Evolutionary conservation across 2,329 filamentous ascomycete species (phyloP), one percentile per base, ranked within the genome.

Genomic region (Penicillium sp.): DNA sequence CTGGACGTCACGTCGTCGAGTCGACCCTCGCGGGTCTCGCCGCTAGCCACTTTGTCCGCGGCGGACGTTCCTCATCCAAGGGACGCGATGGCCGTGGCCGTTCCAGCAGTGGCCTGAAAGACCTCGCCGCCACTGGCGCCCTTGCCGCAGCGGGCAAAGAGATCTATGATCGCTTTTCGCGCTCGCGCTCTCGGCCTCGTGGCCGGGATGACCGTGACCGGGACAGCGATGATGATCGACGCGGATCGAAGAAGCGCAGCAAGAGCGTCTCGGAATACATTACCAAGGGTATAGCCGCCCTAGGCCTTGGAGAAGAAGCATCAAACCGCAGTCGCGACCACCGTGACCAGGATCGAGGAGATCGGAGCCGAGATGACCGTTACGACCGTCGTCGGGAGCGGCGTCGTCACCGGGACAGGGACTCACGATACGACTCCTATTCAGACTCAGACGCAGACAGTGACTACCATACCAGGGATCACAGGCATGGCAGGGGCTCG

Each of bases 21-120:
- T 91, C 93, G 39, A 92, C 96, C 56, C 85, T 97, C 60, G 93
- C 92, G 70, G 94, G 94, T 75, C 84, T 97, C 47, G 86, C 94
- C 35, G 90, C 91, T 46, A 96, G 92, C 77, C 89, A 91, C 55
- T 79, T 96, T 61, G 85, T 96, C 73, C 93, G 96, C 70, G 93
- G 93, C 19, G 86, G 89, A 16, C 83, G 88, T 49, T 91, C 89
- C 64, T 39, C 47, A 37, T 33, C 40, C n/a, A 54, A 54, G 18
- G 41, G 41, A 22, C 39, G 51, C 6, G 51, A 54, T 31, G 40
- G 51, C 40, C 86, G 88, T 51, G 91, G 89, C 2, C 78, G 76
- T 79, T 83, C 79, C 22, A 76, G 78, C 39, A 75, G 75, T 52
- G 77, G 76, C 5, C 50, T 79, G n/a, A 77, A 76, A 53, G 72